Evolutionary conservation across 768 basidiomycete genomes (phyloP), one percentile per base, ranked within the genome.

Genomic region (Leccinum incarnatum): DNA sequence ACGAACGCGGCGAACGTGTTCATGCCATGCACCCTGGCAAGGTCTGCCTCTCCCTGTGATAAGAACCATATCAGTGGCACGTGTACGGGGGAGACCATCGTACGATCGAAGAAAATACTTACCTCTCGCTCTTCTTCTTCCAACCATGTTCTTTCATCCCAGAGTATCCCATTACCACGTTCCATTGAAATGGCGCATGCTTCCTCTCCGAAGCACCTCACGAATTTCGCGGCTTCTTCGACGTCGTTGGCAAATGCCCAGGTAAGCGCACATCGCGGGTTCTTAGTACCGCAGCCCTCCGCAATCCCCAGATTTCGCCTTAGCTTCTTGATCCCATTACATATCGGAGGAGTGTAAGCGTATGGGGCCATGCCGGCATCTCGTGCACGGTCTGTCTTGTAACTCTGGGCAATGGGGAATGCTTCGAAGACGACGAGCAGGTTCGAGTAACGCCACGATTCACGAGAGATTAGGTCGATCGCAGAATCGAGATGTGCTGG

Each of bases 291-390:
- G 62, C 77, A 85, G 2, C 80, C 88, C 59, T 87, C 86, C 1
- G 82, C 77, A 15, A 93, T 83, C 23, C 72, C 78, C 23, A 92
- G 53, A 61, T 84, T 82, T 54, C 91, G 76, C 57, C 83, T 75
- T 30, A 93, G 79, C 67, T 82, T 88, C 71, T 82, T 85, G 64
- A 92, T 74, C 0, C 88, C 84, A 62, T 87, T 91, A 56, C 89
- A 63, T 40, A 88, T 79, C 0, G 88, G 86, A 3, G 84, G 83
- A 0, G 87, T 82, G 65, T 86, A 90, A 0, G 85, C 81, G 54
- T 78, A 77, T 8, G 62, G 71, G 0, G 21, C 21, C 4, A 49
- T 51, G 54, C 60, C 59, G 5, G 32, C n/a, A 10, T 50, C 59
- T 53, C 60, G 53, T n/a, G 51, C 55, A 53, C 27, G 55, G 21